These are phyloP conservation scores for Fusarium sp. DNA, from an alignment of 2,329 filamentous ascomycete genomes.

Conservation along the genomic window DNA sequence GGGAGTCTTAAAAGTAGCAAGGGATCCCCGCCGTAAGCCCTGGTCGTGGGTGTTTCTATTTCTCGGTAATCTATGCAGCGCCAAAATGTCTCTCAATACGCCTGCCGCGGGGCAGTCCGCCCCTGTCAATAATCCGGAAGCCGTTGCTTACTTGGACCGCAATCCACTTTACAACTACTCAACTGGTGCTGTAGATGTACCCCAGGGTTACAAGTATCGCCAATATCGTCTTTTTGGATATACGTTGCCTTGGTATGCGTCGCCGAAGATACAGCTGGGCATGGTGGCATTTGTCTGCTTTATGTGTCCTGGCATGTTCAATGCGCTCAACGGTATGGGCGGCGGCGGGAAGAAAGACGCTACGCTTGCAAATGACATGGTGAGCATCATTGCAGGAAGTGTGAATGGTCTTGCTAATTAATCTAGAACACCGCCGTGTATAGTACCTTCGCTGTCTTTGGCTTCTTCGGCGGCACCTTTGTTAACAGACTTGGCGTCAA, in stretches of 20 bases:
- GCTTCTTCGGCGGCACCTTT: constrained; percentile 80
- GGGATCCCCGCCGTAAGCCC: no score
- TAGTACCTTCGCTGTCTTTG: constrained; percentile 76
- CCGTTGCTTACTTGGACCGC: constrained; percentile 3
- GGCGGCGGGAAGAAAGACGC: constrained; percentile 68
- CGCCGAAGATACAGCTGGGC: constrained; percentile 77
- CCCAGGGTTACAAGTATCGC: constrained; percentile 40
- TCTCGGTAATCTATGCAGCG: not conserved
- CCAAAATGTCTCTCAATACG: constrained; percentile 39
- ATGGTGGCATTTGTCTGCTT: constrained; percentile 72
- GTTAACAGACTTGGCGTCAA: constrained; percentile 82
- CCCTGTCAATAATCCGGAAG: constrained; percentile 38
- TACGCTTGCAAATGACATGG: constrained; percentile 58
- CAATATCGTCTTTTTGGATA: constrained; percentile 36
- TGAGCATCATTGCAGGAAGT: constrained; percentile 12
- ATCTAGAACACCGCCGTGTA: constrained; percentile 71
- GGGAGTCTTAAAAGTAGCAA: not conserved
- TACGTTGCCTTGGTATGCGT: constrained; percentile 73
- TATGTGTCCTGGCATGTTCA: constrained; percentile 81
- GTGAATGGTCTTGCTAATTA: fast-evolving
- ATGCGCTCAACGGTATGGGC: constrained; percentile 75
- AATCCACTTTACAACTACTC: constrained; percentile 34
- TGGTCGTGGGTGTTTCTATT: not conserved
- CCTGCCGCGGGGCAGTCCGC: constrained; percentile 40
- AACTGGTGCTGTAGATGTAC: constrained; percentile 28